Evolutionary conservation across 805 yeast species (phyloP).

Genomic region (Starmerella cellae): DNA sequence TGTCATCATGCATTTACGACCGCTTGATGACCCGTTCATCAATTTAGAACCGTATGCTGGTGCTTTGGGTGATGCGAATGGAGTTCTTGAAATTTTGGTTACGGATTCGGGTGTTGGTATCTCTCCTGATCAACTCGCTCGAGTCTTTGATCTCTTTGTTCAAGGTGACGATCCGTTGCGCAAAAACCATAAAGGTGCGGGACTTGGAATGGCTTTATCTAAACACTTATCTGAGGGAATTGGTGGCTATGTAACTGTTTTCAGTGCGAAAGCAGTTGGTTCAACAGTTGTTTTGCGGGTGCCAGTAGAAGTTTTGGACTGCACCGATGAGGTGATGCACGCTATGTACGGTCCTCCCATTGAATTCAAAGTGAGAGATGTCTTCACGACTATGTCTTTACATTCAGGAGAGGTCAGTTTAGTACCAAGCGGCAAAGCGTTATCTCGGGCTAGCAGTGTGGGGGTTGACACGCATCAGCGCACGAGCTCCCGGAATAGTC

Average conservation of each 20-base stretch:
- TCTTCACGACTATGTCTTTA: slow-evolving; percentile 12
- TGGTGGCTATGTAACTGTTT: slow-evolving; percentile 58
- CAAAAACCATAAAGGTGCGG: slow-evolving; percentile 90
- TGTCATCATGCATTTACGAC: slow-evolving; percentile 16
- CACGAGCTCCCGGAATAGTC: background rate
- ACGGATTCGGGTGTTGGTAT: slow-evolving; percentile 91
- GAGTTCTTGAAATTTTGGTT: slow-evolving; percentile 51
- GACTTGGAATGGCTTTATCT: slow-evolving; percentile 80
- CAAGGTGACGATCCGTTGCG: slow-evolving; percentile 94
- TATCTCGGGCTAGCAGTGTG: background rate
- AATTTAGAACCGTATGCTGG: slow-evolving; percentile 8
- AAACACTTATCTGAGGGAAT: slow-evolving; percentile 80
- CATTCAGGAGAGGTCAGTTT: slow-evolving; percentile 10
- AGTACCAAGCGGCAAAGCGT: too few species aligned
- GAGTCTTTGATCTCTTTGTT: slow-evolving; percentile 88
- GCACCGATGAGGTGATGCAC: background rate
- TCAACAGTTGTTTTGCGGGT: slow-evolving; percentile 18
- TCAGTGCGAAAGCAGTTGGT: slow-evolving; percentile 24
- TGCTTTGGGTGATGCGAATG: slow-evolving; percentile 8
- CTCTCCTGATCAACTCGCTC: slow-evolving; percentile 62
- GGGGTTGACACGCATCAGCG: background rate
- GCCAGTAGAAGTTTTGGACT: slow-evolving; percentile 15
- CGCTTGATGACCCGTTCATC: slow-evolving; percentile 10
- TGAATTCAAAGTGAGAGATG: slow-evolving; percentile 16
- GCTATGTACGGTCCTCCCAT: slow-evolving; percentile 13